Base-by-base conservation (phyloP, 108 stramenopile genomes). In the Skeletonema menzelii region DNA sequence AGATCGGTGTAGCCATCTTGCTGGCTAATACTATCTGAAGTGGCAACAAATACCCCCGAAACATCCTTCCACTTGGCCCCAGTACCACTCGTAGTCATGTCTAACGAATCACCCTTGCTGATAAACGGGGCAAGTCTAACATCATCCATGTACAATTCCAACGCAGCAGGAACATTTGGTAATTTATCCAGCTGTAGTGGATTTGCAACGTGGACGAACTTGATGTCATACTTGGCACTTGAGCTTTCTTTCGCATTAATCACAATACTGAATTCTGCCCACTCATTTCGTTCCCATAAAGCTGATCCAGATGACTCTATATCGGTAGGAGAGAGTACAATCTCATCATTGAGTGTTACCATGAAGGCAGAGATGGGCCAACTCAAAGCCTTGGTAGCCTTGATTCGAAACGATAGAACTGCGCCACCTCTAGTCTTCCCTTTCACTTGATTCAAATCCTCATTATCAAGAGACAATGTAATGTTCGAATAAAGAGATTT, bases 291-390 rank as follows among this genome's bases (percentile, higher is more conserved):
- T 17, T 40, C 28, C 59, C 59, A 60, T 10, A 19, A 2, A 8
- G 17, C 2, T 60, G 59, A 60, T 19, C 4, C 27, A 27, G 6
- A 24, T 26, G 22, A 20, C 24, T 15, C 46, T 10, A 35, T 32
- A 3, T 59, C 31, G 3, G 47, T 19, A 14, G 67, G 40, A 22
- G 67, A 27, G 26, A 64, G 37, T 22, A 40, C 66, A 55, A 69
- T 32, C 10, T 24, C n/a, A 15, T 65, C 79, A 64, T 73, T 72
- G 13, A 80, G 56, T 22, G 34, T 28, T 14, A 80, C 79, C 53
- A 61, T 63, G 27, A 80, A 69, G 14, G 72, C 72, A 40, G 73
- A 72, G 30, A 67, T 67, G 17, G 79, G 79, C 67, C 73, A 44
- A 4, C 32, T 34, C 61, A 79, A 24, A 60, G 70, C 38, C 28